Conservation (phyloP, 1,284 basidiomycete genomes). For the Tylopilus sp. region DNA sequence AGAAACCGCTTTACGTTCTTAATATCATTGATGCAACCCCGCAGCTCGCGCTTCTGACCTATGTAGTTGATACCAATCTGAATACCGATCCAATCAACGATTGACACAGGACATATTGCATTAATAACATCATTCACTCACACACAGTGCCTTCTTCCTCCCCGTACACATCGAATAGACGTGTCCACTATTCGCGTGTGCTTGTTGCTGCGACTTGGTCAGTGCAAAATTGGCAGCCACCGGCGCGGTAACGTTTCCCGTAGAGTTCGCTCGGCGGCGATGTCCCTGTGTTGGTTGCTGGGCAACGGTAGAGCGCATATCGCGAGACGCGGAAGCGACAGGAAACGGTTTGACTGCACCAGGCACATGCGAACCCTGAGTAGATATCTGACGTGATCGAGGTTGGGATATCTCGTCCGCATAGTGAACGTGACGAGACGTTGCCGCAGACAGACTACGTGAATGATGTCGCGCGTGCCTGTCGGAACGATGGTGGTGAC, state of each 20-base stretch:
- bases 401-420: constrained; percentile 12
- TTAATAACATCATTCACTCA: constrained; percentile 37
- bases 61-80: constrained; percentile 80
- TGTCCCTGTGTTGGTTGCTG: constrained; percentile 12
- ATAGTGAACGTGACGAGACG: constrained; percentile 31
- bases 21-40: constrained; percentile 85
- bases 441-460: constrained; percentile 14
- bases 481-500: constrained; percentile 3
- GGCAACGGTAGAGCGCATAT: background rate
- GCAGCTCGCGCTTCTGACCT: constrained; percentile 60
- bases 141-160: constrained; percentile 69
- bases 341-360: background rate
- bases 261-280: constrained; percentile 25
- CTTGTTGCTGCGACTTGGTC: constrained; percentile 3
- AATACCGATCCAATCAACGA: background rate
- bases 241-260: constrained; percentile 13
- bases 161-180: constrained; percentile 73
- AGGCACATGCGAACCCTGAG: background rate
- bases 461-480: constrained; percentile 9
- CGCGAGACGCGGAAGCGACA: constrained; percentile 5
- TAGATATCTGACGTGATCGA: constrained; percentile 12
- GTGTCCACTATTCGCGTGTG: constrained; percentile 12
- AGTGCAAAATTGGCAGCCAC: background rate
- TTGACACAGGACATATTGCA: background rate
- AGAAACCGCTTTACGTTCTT: constrained; percentile 70